These are phyloP conservation scores for Suaeda aralocaspica DNA, from an alignment of 148 eudicot species.

Conservation along the genomic window DNA sequence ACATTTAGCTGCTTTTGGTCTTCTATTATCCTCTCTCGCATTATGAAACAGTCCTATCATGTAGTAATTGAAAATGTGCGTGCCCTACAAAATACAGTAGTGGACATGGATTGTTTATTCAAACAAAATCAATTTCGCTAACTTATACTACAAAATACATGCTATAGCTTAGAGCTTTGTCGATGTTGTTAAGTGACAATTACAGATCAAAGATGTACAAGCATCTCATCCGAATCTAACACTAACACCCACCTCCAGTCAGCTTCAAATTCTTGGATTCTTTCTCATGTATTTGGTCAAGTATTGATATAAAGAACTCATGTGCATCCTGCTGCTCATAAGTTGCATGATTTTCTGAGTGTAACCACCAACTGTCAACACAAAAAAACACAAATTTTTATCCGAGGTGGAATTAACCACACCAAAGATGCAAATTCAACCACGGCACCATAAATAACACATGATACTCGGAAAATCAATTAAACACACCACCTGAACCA, in stretches of 20 bases:
- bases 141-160: neutral
- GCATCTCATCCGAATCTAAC: slow-evolving; percentile 4
- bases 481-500: slow-evolving; percentile 4
- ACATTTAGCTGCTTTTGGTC: neutral
- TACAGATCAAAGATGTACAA: slow-evolving; percentile 1
- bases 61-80: neutral
- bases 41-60: neutral
- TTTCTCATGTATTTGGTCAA: slow-evolving; percentile 66
- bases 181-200: neutral
- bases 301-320: slow-evolving; percentile 65
- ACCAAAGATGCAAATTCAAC: slow-evolving; percentile 10
- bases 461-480: neutral
- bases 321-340: slow-evolving; percentile 85
- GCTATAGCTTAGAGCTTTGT: neutral
- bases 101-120: neutral
- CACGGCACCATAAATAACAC: slow-evolving; percentile 8
- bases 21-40: neutral
- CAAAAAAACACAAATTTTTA: slow-evolving; percentile 17
- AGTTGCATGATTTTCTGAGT: slow-evolving; percentile 60
- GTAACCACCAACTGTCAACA: slow-evolving; percentile 74
- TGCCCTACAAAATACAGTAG: neutral
- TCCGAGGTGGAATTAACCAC: slow-evolving; percentile 15
- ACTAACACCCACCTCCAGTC: slow-evolving; percentile 41
- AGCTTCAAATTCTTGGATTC: slow-evolving; percentile 38
- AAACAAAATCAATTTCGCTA: neutral